Evolutionary conservation across 108 stramenopile species (phyloP), one percentile per base, ranked within the genome.

Genomic region (Aureococcus anophagefferens): DNA sequence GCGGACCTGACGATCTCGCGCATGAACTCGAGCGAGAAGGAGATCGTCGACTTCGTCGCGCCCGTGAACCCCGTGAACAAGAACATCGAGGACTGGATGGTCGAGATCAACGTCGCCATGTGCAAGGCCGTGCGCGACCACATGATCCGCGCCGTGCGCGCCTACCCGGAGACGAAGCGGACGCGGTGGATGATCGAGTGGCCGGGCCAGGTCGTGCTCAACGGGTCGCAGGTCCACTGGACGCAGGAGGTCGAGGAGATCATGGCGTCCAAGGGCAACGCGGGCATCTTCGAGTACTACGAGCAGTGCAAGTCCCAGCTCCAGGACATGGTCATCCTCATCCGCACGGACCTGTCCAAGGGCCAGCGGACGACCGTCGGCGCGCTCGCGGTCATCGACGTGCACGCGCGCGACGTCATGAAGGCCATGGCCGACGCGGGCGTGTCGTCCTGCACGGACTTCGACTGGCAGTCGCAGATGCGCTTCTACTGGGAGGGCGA

Each of bases 321-420:
- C 33, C 44, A 67, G 46, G 79, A 78, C 68, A 80, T 86, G 78
- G 85, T 88, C 35, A 0, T 35, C n/a, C 63, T 71, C 29, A 62
- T 71, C 46, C 70, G 63, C 25, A 71, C 70, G 28, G 63, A 85
- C 18, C 77, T 87, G 63, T 67, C 63, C 30, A 64, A 35, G 30
- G 68, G 40, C 36, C 77, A 82, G 30, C 72, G 87, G n/a, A 85
- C 73, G 51, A 84, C 83, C 29, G 77, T 86, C 21, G 84, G 84
- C 18, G 87, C 87, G 7, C 80, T 87, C 35, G 85, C 85, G 29
- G 85, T 85, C 65, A 85, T 87, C 35, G 87, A 88, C 64, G 87
- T 88, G 44, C 86, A 88, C 76, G 86, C 86, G 35, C 81, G 87
- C 33, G 88, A 88, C 46, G 87, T 86, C n/a, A 85, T 79, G 71